phyloP scores from a whole-genome alignment of 768 basidiomycete species.

The Naganishia friedmannii region DNA sequence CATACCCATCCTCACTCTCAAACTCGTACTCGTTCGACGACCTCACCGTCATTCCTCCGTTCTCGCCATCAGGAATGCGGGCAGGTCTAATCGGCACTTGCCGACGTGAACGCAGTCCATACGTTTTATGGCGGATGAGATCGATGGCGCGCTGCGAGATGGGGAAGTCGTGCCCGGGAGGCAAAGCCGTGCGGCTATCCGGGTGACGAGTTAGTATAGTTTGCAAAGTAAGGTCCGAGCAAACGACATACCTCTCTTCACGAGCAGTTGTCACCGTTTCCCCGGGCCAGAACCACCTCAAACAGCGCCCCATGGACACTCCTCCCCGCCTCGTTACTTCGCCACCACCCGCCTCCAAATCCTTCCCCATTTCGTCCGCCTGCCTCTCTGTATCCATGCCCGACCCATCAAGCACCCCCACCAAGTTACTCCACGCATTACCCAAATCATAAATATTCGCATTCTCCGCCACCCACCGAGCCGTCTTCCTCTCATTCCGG shows the following conservation, averaged over 20 bases:
- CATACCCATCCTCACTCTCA: conserved; percentile 18
- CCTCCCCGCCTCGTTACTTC: neutral
- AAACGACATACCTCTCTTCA: neutral
- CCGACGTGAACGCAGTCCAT: conserved; percentile 7
- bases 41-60: conserved; percentile 5
- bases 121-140: neutral
- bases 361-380: neutral
- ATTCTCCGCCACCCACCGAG: conserved; percentile 5
- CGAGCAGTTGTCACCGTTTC: neutral
- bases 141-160: conserved; percentile 4
- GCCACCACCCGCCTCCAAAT: neutral
- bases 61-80: neutral
- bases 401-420: neutral
- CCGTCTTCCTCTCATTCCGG: conserved; percentile 18
- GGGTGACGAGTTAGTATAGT: neutral
- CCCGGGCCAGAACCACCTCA: conserved; percentile 7
- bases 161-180: conserved; percentile 8
- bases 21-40: conserved; percentile 18
- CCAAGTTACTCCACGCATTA: conserved; percentile 8
- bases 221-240: neutral
- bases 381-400: neutral
- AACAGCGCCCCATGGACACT: neutral
- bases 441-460: conserved; percentile 10
- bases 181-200: neutral
- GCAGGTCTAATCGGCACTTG: conserved; percentile 1